phyloP scores from a whole-genome alignment of 2,329 filamentous ascomycete genomes.

The Monosporascus sp. region DNA sequence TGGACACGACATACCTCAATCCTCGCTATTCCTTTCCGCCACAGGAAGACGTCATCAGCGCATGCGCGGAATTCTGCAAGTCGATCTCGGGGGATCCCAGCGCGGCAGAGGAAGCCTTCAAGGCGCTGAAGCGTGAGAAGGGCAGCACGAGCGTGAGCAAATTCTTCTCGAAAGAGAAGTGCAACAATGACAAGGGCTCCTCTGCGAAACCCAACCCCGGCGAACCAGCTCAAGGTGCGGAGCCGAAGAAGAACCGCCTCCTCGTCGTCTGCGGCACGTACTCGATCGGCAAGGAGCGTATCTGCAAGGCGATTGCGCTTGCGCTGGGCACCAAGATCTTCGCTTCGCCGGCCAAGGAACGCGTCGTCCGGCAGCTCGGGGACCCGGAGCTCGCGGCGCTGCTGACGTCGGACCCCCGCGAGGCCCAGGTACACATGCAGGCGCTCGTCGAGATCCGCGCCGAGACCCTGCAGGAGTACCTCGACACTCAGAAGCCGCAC shows the following conservation, averaged over 20 bases:
- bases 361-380: conserved; percentile 77
- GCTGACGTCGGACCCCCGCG: conserved; percentile 72
- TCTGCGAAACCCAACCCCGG: not conserved
- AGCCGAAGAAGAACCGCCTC: conserved; percentile 55
- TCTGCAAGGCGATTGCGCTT: conserved; percentile 86
- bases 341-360: conserved; percentile 74
- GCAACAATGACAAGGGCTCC: conserved; percentile 8
- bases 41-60: conserved; percentile 79
- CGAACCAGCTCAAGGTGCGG: conserved; percentile 17
- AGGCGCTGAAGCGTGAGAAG: conserved; percentile 35
- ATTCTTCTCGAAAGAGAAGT: conserved; percentile 41
- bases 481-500: conserved; percentile 70
- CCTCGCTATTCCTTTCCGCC: conserved; percentile 92
- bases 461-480: conserved; percentile 86
- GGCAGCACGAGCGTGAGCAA: conserved; percentile 43
- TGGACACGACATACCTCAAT: conserved; percentile 95
- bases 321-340: conserved; percentile 86
- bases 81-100: conserved; percentile 62
- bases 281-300: conserved; percentile 94
- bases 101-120: conserved; percentile 41
- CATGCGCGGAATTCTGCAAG: conserved; percentile 85
- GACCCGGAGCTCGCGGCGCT: conserved; percentile 74
- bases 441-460: conserved; percentile 89
- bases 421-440: conserved; percentile 97
- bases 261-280: conserved; percentile 95